Percentiles rank a stretch among this genome's conserved stretches.
Evolutionary conservation across 2,329 filamentous ascomycete species (phyloP).

Genomic region (Colletotrichum agaves): DNA sequence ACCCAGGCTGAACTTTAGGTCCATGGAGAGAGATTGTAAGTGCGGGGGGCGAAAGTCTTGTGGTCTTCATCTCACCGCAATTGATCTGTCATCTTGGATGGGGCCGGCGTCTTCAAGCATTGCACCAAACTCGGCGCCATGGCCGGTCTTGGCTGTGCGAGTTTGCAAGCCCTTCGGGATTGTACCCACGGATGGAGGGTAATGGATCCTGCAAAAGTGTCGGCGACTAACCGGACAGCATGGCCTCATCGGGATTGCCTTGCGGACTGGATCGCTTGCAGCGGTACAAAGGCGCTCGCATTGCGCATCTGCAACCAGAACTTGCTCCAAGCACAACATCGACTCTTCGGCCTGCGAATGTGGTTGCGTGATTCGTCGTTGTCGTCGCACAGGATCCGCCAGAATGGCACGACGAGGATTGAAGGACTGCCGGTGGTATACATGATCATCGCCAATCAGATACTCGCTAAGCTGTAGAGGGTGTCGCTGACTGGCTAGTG

Average conservation of each 20-base stretch:
- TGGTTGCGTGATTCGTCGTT: slow-evolving; percentile 4
- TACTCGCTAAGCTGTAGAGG: slow-evolving; percentile 17
- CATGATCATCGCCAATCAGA: slow-evolving; percentile 18
- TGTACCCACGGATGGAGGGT: slow-evolving; percentile 20
- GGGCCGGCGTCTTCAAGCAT: slow-evolving; percentile 13
- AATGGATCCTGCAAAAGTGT: slow-evolving; percentile 29
- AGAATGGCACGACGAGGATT: slow-evolving; percentile 8
- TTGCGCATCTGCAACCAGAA: slow-evolving; percentile 28
- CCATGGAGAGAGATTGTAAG: background rate
- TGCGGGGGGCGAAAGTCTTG: slow-evolving; percentile 22
- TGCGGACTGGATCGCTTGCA: slow-evolving; percentile 24
- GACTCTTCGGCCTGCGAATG: background rate
- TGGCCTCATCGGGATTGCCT: slow-evolving; percentile 26
- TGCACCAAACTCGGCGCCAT: slow-evolving; percentile 13
- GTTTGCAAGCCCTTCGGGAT: slow-evolving; percentile 24
- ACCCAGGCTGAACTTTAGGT: background rate
- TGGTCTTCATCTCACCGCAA: slow-evolving; percentile 34
- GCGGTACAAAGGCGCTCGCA: slow-evolving; percentile 7
- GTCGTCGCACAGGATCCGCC: slow-evolving; percentile 18
- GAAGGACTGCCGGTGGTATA: slow-evolving; percentile 23
- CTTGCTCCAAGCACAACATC: slow-evolving; percentile 24
- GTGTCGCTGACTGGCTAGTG: background rate
- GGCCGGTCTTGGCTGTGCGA: slow-evolving; percentile 30
- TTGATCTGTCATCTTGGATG: slow-evolving; percentile 30
- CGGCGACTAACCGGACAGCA: slow-evolving; percentile 16